Evolutionary conservation across 345 rosid genomes (phyloP).

Genomic region (Boechera stricta): DNA sequence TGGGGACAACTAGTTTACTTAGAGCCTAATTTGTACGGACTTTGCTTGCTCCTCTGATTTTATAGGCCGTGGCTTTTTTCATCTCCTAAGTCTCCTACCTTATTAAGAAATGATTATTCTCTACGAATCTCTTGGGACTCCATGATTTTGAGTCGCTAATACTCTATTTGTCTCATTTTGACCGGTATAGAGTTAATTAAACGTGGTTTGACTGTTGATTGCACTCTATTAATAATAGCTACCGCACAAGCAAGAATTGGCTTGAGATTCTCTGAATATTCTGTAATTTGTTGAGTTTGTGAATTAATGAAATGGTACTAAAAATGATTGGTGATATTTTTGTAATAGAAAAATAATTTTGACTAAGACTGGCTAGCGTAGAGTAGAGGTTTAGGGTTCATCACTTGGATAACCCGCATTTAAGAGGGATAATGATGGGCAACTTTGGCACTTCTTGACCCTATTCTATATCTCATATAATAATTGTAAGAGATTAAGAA

Average conservation of each 20-base stretch:
- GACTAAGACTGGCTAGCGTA: conserved; percentile 5
- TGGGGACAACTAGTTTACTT: conserved; percentile 33
- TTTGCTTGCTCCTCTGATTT: conserved; percentile 13
- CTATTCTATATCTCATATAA: conserved; percentile 1
- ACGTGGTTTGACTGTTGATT: conserved; percentile 5
- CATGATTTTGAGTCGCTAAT: conserved; percentile 7
- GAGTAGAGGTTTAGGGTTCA: conserved; percentile 24
- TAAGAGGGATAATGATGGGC: not conserved
- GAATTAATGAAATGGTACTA: not conserved
- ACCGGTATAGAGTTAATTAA: not conserved
- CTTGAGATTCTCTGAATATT: conserved; percentile 12
- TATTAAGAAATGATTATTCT: conserved; percentile 32
- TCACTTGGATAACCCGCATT: conserved; percentile 24
- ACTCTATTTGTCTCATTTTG: not conserved
- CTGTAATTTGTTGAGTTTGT: not conserved
- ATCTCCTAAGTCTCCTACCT: conserved; percentile 30
- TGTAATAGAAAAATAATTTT: not conserved
- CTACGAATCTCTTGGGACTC: not conserved
- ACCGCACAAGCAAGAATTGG: conserved; percentile 19
- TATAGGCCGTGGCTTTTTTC: conserved; percentile 7
- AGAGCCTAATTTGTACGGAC: conserved; percentile 36
- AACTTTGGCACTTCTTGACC: not conserved
- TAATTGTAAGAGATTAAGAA: not conserved
- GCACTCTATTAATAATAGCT: conserved; percentile 3
- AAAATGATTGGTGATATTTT: conserved; percentile 1